Percentiles rank a stretch among this genome's conserved stretches.
phyloP scores from a whole-genome alignment of 257 asterid genomes.

The Capsicum pubescens region DNA sequence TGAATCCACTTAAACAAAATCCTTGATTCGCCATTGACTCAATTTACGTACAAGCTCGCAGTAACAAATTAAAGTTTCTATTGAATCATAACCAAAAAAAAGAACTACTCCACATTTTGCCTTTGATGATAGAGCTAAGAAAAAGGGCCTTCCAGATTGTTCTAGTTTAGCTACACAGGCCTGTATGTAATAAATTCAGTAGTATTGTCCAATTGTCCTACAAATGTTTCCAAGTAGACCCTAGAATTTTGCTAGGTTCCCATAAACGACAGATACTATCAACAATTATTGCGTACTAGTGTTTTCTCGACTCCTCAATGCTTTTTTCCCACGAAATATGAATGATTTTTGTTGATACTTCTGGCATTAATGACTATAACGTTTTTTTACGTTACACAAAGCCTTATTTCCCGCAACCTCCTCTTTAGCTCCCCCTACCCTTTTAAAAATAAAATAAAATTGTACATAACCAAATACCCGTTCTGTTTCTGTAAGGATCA shows the following conservation, averaged over 20 bases:
- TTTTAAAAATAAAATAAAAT: not conserved
- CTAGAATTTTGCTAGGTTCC: not conserved
- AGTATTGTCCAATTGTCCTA: slow-evolving; percentile 15
- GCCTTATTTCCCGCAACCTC: slow-evolving; percentile 8
- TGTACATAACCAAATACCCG: slow-evolving; percentile 13
- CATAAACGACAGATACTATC: not conserved
- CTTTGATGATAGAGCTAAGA: not conserved
- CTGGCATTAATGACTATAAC: not conserved
- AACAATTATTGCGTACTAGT: slow-evolving; percentile 22
- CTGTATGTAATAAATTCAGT: not conserved
- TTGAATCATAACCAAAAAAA: not conserved
- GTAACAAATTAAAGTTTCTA: not conserved
- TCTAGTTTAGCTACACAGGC: not conserved
- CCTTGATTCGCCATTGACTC: no score
- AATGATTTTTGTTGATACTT: slow-evolving; percentile 12
- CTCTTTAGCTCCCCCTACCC: no score
- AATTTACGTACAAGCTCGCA: slow-evolving; percentile 2
- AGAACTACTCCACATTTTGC: not conserved
- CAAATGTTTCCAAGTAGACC: slow-evolving; percentile 14
- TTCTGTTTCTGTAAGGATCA: not conserved
- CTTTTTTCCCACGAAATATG: slow-evolving; percentile 19
- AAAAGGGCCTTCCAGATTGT: not conserved
- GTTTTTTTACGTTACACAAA: not conserved
- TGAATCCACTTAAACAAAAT: no score
- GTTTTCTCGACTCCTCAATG: slow-evolving; percentile 6